Conservation (phyloP, 2,329 filamentous ascomycete species). For the Huntiella decipiens region DNA sequence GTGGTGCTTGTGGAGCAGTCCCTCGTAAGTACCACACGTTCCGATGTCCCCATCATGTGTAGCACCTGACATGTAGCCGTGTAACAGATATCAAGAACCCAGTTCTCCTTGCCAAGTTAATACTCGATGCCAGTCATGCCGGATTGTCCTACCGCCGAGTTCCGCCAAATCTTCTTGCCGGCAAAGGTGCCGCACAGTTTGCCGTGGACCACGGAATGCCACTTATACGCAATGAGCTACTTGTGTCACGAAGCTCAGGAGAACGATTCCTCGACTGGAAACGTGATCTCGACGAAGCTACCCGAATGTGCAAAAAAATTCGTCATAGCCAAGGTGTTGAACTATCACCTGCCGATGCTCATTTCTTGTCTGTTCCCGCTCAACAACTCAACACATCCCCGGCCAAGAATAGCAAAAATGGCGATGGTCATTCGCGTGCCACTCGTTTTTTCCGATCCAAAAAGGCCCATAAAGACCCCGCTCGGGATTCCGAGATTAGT, state of each 20-base stretch:
- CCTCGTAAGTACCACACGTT: constrained; percentile 42
- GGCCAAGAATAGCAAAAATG: too few relatives aligned
- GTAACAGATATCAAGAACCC: constrained; percentile 72
- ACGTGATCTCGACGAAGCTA: constrained; percentile 46
- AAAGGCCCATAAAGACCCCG: not conserved
- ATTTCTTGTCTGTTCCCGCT: constrained; percentile 7
- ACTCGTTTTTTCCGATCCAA: not conserved
- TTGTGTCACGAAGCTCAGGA: constrained; percentile 63
- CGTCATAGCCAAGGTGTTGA: constrained; percentile 10
- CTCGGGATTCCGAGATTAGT: not conserved
- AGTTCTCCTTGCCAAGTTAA: constrained; percentile 64
- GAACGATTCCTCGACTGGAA: constrained; percentile 68
- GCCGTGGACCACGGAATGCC: constrained; percentile 60
- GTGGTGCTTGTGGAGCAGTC: constrained; percentile 82
- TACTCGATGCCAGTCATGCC: constrained; percentile 59
- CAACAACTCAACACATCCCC: not conserved
- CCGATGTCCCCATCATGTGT: not conserved
- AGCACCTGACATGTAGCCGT: not conserved
- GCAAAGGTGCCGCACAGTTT: constrained; percentile 71
- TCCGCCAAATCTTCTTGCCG: constrained; percentile 79
- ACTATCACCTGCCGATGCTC: constrained; percentile 8
- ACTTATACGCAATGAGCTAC: constrained; percentile 50
- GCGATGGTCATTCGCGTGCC: not conserved
- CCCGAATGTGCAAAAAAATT: not conserved
- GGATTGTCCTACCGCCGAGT: constrained; percentile 73